Evolutionary conservation across 2,329 filamentous ascomycete genomes (phyloP).

Genomic region (Curvularia lunata): DNA sequence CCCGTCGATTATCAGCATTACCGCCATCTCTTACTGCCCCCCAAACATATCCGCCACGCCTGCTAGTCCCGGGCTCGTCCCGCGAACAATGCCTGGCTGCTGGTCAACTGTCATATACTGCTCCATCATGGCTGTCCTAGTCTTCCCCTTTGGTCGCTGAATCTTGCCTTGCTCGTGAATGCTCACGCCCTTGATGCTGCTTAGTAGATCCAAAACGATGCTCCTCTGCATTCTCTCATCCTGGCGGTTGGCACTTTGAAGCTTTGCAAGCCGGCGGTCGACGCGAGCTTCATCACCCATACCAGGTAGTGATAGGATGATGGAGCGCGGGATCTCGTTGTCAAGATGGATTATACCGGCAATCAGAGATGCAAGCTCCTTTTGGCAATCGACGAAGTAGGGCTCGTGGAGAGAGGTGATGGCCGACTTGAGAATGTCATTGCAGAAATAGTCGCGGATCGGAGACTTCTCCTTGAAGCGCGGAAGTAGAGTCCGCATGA

Average conservation of each 20-base stretch:
- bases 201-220: conserved; percentile 81
- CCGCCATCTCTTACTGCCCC: conserved; percentile 8
- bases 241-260: conserved; percentile 56
- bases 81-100: conserved; percentile 45
- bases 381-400: conserved; percentile 96
- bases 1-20: neutral
- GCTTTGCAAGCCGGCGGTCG: conserved; percentile 56
- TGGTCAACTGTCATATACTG: conserved; percentile 54
- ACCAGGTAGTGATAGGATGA: conserved; percentile 81
- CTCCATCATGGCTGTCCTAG: conserved; percentile 45
- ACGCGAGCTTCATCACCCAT: conserved; percentile 71
- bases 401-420: conserved; percentile 91
- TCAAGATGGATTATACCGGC: conserved; percentile 84
- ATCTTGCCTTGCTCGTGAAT: conserved; percentile 94
- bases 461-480: conserved; percentile 67
- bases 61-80: conserved; percentile 50
- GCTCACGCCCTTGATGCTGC: conserved; percentile 85
- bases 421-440: conserved; percentile 86
- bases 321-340: conserved; percentile 70
- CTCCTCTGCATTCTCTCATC: conserved; percentile 77
- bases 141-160: conserved; percentile 46
- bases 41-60: conserved; percentile 56
- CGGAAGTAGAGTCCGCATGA: conserved; percentile 84
- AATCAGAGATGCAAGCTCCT: conserved; percentile 86
- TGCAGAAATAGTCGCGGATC: conserved; percentile 87